phyloP scores from a whole-genome alignment of 2,329 filamentous ascomycete species.

The Ceratocystis smalleyi region DNA sequence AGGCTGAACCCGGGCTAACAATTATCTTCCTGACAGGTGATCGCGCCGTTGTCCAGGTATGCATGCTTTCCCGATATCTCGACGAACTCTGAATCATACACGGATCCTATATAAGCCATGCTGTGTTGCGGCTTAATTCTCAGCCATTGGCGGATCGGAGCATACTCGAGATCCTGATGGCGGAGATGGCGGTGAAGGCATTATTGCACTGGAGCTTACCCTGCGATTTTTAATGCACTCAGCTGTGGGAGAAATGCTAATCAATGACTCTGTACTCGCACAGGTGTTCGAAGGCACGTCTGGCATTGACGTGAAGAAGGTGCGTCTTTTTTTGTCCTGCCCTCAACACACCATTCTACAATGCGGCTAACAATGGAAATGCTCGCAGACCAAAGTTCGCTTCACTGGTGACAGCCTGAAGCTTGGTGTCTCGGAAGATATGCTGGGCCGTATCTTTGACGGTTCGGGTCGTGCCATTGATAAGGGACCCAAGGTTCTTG shows the following conservation, averaged over 20 bases:
- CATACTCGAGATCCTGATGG: not conserved
- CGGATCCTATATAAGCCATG: not conserved
- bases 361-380: slow-evolving; percentile 20
- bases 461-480: slow-evolving; percentile 95
- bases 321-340: slow-evolving; percentile 26
- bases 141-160: not conserved
- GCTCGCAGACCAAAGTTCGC: slow-evolving; percentile 76
- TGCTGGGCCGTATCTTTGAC: slow-evolving; percentile 97
- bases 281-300: slow-evolving; percentile 95
- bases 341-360: not conserved
- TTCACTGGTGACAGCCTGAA: slow-evolving; percentile 96
- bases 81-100: not conserved
- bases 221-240: not conserved
- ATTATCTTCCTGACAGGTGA: slow-evolving; percentile 43
- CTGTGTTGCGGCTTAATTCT: not conserved
- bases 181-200: not conserved
- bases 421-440: slow-evolving; percentile 97
- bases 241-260: not conserved
- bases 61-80: slow-evolving; percentile 20
- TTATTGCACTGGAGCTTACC: not conserved
- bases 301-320: slow-evolving; percentile 98
- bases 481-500: slow-evolving; percentile 94
- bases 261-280: slow-evolving; percentile 7
- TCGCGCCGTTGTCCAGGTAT: slow-evolving; percentile 86
- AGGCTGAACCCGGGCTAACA: slow-evolving; percentile 18